Evolutionary conservation across 2,329 filamentous ascomycete genomes (phyloP).

Genomic region (Colletotrichum sp.): DNA sequence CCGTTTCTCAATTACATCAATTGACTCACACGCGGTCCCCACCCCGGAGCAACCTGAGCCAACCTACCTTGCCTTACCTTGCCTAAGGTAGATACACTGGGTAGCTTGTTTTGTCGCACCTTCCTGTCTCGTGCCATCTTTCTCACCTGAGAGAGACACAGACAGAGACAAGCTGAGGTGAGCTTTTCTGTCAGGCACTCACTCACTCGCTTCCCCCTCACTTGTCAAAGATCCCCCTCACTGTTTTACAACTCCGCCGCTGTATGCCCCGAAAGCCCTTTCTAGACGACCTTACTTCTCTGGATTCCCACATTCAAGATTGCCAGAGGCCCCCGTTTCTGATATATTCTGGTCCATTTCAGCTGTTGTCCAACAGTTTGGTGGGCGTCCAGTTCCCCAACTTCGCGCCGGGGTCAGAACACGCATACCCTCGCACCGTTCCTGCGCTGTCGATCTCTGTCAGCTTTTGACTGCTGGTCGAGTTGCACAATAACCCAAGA

Average conservation of each 20-base stretch:
- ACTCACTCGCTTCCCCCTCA: neutral
- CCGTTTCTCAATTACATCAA: neutral
- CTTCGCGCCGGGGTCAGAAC: neutral
- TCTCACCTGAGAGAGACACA: neutral
- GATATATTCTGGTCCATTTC: neutral
- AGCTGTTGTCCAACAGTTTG: neutral
- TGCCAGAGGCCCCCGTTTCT: neutral
- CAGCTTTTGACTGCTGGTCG: neutral
- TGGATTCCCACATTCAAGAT: neutral
- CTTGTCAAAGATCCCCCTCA: neutral
- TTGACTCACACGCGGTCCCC: neutral
- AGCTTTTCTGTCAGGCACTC: neutral
- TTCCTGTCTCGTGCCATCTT: neutral
- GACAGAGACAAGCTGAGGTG: constrained; percentile 1
- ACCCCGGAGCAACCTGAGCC: neutral
- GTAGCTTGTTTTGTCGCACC: neutral
- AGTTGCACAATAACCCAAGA: neutral
- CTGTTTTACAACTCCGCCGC: neutral
- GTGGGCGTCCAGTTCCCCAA: neutral
- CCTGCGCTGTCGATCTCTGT: neutral
- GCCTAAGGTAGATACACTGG: neutral
- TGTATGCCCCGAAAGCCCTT: neutral
- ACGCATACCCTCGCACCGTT: neutral
- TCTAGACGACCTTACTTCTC: neutral
- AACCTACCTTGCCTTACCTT: neutral